Base-by-base conservation (phyloP, 139 green algal genomes). In the Pycnococcus provasolii region DNA sequence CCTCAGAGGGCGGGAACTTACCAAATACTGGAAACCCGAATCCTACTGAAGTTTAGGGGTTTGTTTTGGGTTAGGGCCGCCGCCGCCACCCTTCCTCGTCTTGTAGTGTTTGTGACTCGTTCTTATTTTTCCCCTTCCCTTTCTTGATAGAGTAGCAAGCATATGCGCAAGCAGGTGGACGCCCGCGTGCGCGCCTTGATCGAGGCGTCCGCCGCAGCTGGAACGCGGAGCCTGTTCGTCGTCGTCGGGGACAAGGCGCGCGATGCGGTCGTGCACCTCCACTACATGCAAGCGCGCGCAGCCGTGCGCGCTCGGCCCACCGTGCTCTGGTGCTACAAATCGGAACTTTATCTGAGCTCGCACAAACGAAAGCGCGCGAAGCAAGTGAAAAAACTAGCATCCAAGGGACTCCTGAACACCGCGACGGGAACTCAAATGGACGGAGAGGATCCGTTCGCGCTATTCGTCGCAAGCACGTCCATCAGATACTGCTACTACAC, bases 101-200 rank as follows among this genome's bases (percentile, higher is more conserved):
- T 26, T 26, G 26, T n/a, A n/a, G n/a, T n/a, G n/a, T 26, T 26
- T 26, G 26, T 26, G 26, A 26, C 26, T 26, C 26, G 26, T 26
- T 26, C 26, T 26, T 26, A 26, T 26, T 26, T 26, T 26, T 26
- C 26, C 26, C 26, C 26, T 26, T 26, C 26, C 26, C 26, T 26
- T 26, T 26, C 26, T 26, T 26, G 55, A 26, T 45, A 62, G 55
- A 62, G 8, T 42, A 13, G 61, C 42, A 62, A 84, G n/a, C 6
- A 98, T 98, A 98, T 98, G 93, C 83, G 90, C 78, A 97, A 97
- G 79, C 97, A 97, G 67, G 88, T 99, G 60, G 93, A 99, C 70
- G 74, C 75, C 13, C 83, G 93, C 37, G 94, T 99, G 55, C 80
- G 90, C 55, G 97, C 91, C 13, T 80, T 99, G 46, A 87, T 99